Evolutionary conservation across 2,329 filamentous ascomycete genomes (phyloP), one percentile per base, ranked within the genome.

Genomic region (Trichoderma simmonsii): DNA sequence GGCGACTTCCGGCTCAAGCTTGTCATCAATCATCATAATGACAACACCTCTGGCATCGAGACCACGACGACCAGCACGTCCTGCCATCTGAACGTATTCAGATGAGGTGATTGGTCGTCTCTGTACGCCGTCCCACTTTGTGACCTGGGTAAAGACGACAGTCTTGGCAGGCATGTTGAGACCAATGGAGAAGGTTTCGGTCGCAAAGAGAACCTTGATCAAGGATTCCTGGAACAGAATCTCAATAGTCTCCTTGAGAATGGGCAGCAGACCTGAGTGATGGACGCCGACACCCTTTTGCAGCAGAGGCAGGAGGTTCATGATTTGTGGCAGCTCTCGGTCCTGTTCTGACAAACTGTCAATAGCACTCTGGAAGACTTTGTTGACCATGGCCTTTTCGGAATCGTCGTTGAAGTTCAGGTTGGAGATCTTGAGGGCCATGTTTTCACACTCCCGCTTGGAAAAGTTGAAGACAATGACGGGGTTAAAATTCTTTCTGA

Each of bases 381-480:
- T 97, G 70, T 89, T 89, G 1, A 99, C 96, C 92, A 98, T 94
- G 28, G 90, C 90, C 81, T 97, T 97, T 82, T 99, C 96, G 0
- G 93, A 95, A 26, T 97, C 94, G 75, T 97, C 94, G 83, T 99
- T 99, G 88, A 99, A 98, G 61, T 93, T 91, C 78, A 98, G 88
- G 73, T 90, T 89, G 67, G 91, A 95, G 84, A 98, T 95, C 76
- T 94, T 89, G 61, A 99, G 85, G 2, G 96, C 96, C 81, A 96
- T 91, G 74, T 91, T 90, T 83, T 99, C 96, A 80, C 95, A 98
- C 78, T 98, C 95, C 75, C 95, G 89, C 85, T 99, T 99, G 87
- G 95, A 98, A 85, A 99, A 99, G 82, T 95, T 98, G 88, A 99
- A 99, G 51, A 99, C 94, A 80, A 99, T 99, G 77, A 98, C 96